Evolutionary conservation across 1,284 basidiomycete genomes (phyloP), one percentile per base, ranked within the genome.

Genomic region (Cryptococcus wingfieldii): DNA sequence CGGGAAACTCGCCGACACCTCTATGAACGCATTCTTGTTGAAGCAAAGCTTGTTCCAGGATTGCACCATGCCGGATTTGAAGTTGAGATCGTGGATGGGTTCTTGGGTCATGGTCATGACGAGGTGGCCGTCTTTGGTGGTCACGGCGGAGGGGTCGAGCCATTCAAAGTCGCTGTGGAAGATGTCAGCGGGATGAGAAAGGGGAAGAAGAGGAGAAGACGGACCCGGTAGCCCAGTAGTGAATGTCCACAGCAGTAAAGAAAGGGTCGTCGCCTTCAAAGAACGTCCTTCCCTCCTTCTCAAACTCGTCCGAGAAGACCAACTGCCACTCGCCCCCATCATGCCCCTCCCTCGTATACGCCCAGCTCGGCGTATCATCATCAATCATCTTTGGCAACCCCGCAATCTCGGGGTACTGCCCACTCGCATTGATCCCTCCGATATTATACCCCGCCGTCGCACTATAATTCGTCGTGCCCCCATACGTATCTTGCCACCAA

Each of bases 251-350:
- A 1, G 75, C 78, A 48, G 76, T 72, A 72, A 74, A 80, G 71
- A 77, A 81, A 42, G 80, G 79, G 66, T 79, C 80, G 58, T 80
- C 77, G 23, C 79, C 79, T 14, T 77, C 69, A 62, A 75, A 80
- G 58, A 81, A 82, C 2, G 79, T 78, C 41, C 78, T 60, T 69
- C 84, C 84, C 7, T 83, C 81, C 18, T 78, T 78, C 54, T 95
- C 85, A 76, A 96, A 96, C 77, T 95, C 93, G 75, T 95, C 92
- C 49, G 87, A 89, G 70, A 70, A 94, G 2, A 92, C 84, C 7
- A 95, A 80, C 54, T 86, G 80, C 72, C 87, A 89, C 7, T 79
- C 67, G 25, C 82, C 59, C 3, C 84, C 84, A 65, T 89, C 87
- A 59, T 80, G 85, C 0, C 87, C 87, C 2, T 77, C 84, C 27